Evolutionary conservation across 2,329 filamentous ascomycete genomes (phyloP).

Genomic region (Talaromyces sp.): DNA sequence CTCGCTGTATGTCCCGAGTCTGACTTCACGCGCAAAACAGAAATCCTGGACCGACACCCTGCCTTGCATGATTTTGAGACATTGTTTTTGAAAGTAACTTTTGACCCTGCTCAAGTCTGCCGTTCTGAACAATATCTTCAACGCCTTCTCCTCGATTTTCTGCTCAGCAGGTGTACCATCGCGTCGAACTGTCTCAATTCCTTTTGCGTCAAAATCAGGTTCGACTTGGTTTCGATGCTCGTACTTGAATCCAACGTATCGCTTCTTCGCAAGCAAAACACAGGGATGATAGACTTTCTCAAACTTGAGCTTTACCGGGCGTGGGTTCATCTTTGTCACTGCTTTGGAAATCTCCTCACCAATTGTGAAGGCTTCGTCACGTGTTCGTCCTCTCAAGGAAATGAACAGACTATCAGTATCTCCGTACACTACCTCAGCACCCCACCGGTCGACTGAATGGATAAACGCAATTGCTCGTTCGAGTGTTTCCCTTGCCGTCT

Average conservation of each 20-base stretch:
- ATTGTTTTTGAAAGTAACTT: conserved; percentile 82
- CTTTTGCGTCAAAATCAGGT: conserved; percentile 95
- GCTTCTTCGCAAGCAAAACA: conserved; percentile 90
- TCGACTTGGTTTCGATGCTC: conserved; percentile 69
- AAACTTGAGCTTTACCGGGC: conserved; percentile 92
- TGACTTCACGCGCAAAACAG: conserved; percentile 90
- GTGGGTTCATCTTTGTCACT: conserved; percentile 84
- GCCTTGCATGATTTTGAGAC: conserved; percentile 85
- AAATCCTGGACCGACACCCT: conserved; percentile 90
- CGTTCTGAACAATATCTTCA: conserved; percentile 86
- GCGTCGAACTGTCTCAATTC: conserved; percentile 92
- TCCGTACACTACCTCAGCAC: conserved; percentile 94
- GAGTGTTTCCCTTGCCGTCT: conserved; percentile 89
- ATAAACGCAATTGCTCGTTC: conserved; percentile 92
- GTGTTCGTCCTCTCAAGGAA: conserved; percentile 79
- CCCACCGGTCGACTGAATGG: conserved; percentile 82
- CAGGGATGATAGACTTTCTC: conserved; percentile 98
- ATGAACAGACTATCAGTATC: conserved; percentile 96
- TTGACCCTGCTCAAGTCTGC: conserved; percentile 87
- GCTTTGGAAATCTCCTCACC: conserved; percentile 86
- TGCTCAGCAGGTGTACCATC: conserved; percentile 95
- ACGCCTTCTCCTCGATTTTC: conserved; percentile 89
- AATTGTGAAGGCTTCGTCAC: conserved; percentile 84
- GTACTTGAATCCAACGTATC: conserved; percentile 97
- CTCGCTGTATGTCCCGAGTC: conserved; percentile 81